phyloP scores from a whole-genome alignment of 1,139 yeast species.

The Geotrichum carabidarum region DNA sequence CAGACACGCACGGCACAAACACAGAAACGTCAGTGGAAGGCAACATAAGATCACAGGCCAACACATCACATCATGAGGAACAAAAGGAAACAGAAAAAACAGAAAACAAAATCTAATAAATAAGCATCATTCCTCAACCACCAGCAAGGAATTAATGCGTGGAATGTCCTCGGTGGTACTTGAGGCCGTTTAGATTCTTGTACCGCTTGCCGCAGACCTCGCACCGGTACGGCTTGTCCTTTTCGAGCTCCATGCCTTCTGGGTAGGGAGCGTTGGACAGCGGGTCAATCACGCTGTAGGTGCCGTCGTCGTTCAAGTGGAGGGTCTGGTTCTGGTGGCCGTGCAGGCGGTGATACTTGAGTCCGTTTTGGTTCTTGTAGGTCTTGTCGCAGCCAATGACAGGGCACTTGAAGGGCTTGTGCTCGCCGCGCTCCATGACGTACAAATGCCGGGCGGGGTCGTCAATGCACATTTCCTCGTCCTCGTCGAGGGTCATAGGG shows the following conservation, averaged over 20 bases:
- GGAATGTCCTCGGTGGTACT: conserved; percentile 95
- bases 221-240: conserved; percentile 96
- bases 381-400: conserved; percentile 97
- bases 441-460: conserved; percentile 94
- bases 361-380: conserved; percentile 93
- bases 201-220: conserved; percentile 97
- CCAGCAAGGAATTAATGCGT: too few relatives aligned
- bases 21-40: not conserved
- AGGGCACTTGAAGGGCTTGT: conserved; percentile 95
- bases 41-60: not conserved
- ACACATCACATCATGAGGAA: not conserved
- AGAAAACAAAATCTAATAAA: conserved; percentile 2
- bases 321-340: conserved; percentile 96
- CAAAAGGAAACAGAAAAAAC: not conserved
- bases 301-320: conserved; percentile 88
- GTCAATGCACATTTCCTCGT: conserved; percentile 36
- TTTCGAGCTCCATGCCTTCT: conserved; percentile 86
- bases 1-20: conserved; percentile 2
- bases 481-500: conserved; percentile 32
- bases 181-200: conserved; percentile 91
- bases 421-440: conserved; percentile 86
- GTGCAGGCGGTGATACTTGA: conserved; percentile 90
- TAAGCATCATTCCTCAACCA: too few relatives aligned
- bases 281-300: conserved; percentile 88
- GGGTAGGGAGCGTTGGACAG: conserved; percentile 85